A percentile compares a stretch with the other conserved stretches of the same genome.
phyloP scores from a whole-genome alignment of 495 filamentous ascomycete genomes.

The Neurospora sp. region DNA sequence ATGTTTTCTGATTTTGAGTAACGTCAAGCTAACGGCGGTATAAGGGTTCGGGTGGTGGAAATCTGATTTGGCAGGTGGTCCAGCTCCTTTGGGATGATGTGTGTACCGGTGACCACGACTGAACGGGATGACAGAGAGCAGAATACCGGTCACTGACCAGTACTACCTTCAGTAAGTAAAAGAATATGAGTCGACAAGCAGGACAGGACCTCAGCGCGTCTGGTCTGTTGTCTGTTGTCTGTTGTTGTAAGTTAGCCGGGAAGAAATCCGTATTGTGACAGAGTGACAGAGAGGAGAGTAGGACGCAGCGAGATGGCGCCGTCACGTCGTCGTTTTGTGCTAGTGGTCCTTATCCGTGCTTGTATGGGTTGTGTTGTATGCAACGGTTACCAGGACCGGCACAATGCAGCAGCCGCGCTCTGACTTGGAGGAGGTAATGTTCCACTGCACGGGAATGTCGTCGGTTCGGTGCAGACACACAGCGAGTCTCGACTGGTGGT shows the following conservation, averaged over 20 bases:
- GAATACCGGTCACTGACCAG: not conserved
- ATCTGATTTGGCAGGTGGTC: not conserved
- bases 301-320: slow-evolving; percentile 33
- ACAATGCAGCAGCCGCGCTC: slow-evolving; percentile 9
- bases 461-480: slow-evolving; percentile 18
- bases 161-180: not conserved
- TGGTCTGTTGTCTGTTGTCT: not conserved
- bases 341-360: slow-evolving; percentile 13
- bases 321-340: slow-evolving; percentile 22
- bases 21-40: not conserved
- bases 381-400: slow-evolving; percentile 4
- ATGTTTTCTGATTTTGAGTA: not conserved
- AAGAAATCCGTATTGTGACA: slow-evolving; percentile 6
- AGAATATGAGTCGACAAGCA: not conserved
- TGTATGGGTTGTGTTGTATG: slow-evolving; percentile 2
- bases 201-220: not conserved
- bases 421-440: slow-evolving; percentile 5
- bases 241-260: not conserved
- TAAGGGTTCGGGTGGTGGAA: not conserved
- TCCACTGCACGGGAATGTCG: slow-evolving; percentile 17
- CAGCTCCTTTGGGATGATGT: not conserved
- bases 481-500: not conserved
- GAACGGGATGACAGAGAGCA: not conserved
- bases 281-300: slow-evolving; percentile 29
- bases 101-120: not conserved